Conservation (phyloP, 306 rosid genomes). For the Citrullus mucosospermus region DNA sequence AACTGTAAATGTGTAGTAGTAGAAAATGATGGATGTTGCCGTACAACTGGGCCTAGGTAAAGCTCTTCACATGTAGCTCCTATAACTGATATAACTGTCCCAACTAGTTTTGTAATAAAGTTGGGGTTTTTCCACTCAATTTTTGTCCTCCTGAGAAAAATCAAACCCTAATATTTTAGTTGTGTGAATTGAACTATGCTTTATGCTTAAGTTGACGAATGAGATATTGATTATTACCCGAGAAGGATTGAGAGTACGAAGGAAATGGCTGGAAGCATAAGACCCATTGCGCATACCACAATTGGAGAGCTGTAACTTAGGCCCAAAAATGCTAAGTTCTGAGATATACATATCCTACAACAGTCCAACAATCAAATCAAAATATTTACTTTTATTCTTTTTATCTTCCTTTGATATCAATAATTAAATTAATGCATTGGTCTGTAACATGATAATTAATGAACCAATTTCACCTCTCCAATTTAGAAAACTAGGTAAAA, state of each 20-base stretch:
- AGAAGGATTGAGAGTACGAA: slow-evolving; percentile 39
- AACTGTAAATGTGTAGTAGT: slow-evolving; percentile 13
- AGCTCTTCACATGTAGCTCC: slow-evolving; percentile 47
- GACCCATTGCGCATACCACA: slow-evolving; percentile 68
- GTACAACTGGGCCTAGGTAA: slow-evolving; percentile 42
- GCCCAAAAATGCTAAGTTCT: slow-evolving; percentile 47
- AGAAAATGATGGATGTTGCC: slow-evolving; percentile 18
- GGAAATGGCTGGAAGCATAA: slow-evolving; percentile 44
- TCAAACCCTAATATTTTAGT: neutral
- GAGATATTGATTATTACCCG: slow-evolving; percentile 23
- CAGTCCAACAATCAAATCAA: neutral
- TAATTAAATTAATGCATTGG: neutral
- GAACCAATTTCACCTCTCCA: neutral
- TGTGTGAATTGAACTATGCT: too few relatives aligned
- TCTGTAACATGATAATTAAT: neutral
- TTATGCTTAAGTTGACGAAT: too few relatives aligned
- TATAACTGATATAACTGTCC: slow-evolving; percentile 39
- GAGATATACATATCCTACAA: slow-evolving; percentile 53
- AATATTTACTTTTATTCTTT: too few relatives aligned
- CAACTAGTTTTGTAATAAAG: slow-evolving; percentile 35
- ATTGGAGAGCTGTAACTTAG: slow-evolving; percentile 67
- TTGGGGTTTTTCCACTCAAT: slow-evolving; percentile 28
- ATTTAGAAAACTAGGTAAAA: neutral
- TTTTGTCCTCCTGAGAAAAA: slow-evolving; percentile 22
- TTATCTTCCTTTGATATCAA: neutral